Percentiles rank a stretch among this genome's conserved stretches.
phyloP scores from a whole-genome alignment of 768 basidiomycete species.

The Trametopsis cervina region DNA sequence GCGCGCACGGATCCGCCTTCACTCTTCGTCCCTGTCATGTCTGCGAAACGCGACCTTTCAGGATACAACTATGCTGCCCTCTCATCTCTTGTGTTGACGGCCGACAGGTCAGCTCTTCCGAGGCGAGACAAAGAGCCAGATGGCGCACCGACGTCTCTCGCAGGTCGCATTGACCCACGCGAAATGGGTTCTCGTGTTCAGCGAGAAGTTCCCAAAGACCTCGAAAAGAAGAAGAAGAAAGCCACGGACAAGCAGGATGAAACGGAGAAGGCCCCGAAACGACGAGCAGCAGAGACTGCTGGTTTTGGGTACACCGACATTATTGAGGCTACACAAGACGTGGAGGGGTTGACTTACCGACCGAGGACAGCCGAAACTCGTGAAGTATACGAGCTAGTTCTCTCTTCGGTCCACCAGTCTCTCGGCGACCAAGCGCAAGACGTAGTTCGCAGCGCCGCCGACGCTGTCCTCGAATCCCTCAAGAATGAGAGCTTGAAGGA shows the following conservation, averaged over 20 bases:
- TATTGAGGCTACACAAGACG: conserved; percentile 87
- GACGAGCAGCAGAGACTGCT: conserved; percentile 49
- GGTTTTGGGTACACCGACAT: conserved; percentile 86
- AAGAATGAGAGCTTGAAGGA: conserved; percentile 89
- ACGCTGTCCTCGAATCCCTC: conserved; percentile 78
- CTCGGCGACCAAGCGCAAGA: conserved; percentile 96
- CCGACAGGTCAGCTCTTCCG: conserved; percentile 73
- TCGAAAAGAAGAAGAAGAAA: conserved; percentile 83
- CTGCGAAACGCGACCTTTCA: conserved; percentile 72
- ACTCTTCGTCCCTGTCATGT: conserved; percentile 24
- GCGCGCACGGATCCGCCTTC: conserved; percentile 1
- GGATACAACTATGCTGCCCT: conserved; percentile 96
- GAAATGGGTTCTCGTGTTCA: conserved; percentile 93
- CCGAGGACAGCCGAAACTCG: conserved; percentile 92
- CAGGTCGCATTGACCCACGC: conserved; percentile 79
- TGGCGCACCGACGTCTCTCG: conserved; percentile 90
- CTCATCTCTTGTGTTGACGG: conserved; percentile 91
- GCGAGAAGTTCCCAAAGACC: conserved; percentile 76
- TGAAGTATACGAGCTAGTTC: conserved; percentile 89
- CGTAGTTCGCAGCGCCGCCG: conserved; percentile 92
- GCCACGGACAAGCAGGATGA: conserved; percentile 54
- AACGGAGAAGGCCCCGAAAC: conserved; percentile 53
- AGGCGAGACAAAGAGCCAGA: conserved; percentile 94
- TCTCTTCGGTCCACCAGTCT: conserved; percentile 71
- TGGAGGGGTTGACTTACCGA: conserved; percentile 89